Base-by-base conservation (phyloP, 2,329 filamentous ascomycete species). In the Arthroderma sp. region DNA sequence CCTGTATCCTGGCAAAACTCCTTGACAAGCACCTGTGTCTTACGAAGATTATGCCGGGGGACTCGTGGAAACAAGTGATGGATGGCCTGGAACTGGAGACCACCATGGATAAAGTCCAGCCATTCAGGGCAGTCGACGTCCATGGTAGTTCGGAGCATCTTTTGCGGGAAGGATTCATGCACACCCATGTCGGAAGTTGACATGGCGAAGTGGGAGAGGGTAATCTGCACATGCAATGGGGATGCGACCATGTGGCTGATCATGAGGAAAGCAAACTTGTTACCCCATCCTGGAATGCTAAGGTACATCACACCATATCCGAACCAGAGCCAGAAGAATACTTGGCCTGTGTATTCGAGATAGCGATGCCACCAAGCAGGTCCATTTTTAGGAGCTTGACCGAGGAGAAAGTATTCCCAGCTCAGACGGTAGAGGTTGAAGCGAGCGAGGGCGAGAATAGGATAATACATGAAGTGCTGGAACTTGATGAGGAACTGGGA, bases 131-230 rank as follows among this genome's bases (percentile, higher is more conserved):
- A 94, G 59, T 91, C 85, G 22, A 94, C 80, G 51, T 94, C 86
- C 86, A 94, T 94, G 8, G 87, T 94, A 1, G 87, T 94, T 53
- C 88, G 80, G 38, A 94, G 72, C 81, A 93, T 91, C 61, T 81
- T 84, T 63, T 94, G 86, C 0, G 87, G 79, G 61, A 94, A 94
- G 0, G 84, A 91, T 61, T 94, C 87, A 42, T 80, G 72, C 1
- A 83, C 78, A 0, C 88, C 88, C 8, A 94, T 71, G 55, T 94
- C 85, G 7, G 84, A 75, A 0, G 87, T 94, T 54, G 84, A 89
- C 87, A 94, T 94, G 52, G 85, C 85, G 63, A 93, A 94, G 63
- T 94, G 87, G 2, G 84, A 91, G 11, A 94, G 74, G 0, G 86
- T 93, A 60, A 94, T 94, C 61, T 94, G 87, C 7, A 89, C 75